Evolutionary conservation across 2,329 filamentous ascomycete species (phyloP).

Genomic region (Amphichorda felina): DNA sequence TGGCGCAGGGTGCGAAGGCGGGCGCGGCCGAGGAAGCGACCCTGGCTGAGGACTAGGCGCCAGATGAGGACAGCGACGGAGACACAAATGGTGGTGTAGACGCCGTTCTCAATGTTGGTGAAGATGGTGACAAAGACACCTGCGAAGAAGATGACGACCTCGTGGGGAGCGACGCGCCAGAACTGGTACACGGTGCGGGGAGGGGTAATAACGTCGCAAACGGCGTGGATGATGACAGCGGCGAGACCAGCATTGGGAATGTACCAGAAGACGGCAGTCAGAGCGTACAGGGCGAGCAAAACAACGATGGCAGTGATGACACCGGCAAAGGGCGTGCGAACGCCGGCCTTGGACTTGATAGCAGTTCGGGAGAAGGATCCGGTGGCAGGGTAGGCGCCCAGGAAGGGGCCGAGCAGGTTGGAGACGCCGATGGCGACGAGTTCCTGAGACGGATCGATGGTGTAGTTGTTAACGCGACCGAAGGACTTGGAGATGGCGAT

Average conservation of each 20-base stretch:
- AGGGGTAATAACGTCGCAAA: slow-evolving; percentile 74
- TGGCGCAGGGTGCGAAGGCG: slow-evolving; percentile 75
- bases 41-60: slow-evolving; percentile 66
- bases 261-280: slow-evolving; percentile 78
- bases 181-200: slow-evolving; percentile 79
- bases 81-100: slow-evolving; percentile 67
- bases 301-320: slow-evolving; percentile 76
- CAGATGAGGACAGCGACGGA: slow-evolving; percentile 64
- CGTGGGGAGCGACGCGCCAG: slow-evolving; percentile 73
- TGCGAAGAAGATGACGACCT: slow-evolving; percentile 75
- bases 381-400: slow-evolving; percentile 75
- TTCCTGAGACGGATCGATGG: slow-evolving; percentile 69
- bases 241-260: slow-evolving; percentile 68
- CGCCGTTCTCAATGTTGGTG: slow-evolving; percentile 69
- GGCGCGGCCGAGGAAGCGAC: slow-evolving; percentile 68
- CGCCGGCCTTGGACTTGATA: slow-evolving; percentile 89
- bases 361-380: slow-evolving; percentile 86
- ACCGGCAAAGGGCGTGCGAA: slow-evolving; percentile 76
- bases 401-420: slow-evolving; percentile 66
- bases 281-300: slow-evolving; percentile 70
- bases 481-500: slow-evolving; percentile 79
- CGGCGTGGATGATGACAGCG: slow-evolving; percentile 83
- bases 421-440: slow-evolving; percentile 65
- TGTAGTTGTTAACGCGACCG: slow-evolving; percentile 70
- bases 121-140: slow-evolving; percentile 80